Evolutionary conservation across 179 eudicot species (phyloP).

Genomic region (Gypsophila paniculata): DNA sequence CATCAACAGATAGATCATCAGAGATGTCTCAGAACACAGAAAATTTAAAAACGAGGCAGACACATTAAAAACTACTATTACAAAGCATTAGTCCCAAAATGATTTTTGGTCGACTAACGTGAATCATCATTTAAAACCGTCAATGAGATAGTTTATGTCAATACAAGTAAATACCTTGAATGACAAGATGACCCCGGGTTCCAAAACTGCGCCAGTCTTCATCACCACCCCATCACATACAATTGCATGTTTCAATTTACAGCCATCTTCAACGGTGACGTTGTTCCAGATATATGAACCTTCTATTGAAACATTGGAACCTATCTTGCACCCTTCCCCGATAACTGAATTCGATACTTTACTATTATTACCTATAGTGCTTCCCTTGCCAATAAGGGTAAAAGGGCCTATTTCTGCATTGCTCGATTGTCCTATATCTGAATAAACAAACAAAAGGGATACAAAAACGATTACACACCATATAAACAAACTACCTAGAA

Average conservation of each 20-base stretch:
- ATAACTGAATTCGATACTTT: conserved; percentile 68
- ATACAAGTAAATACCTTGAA: conserved; percentile 51
- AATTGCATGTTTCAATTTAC: conserved; percentile 72
- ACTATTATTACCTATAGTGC: conserved; percentile 54
- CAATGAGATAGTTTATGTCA: background rate
- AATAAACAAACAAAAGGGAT: conserved; percentile 15
- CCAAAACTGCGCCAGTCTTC: conserved; percentile 69
- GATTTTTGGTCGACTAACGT: no score
- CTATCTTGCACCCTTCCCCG: conserved; percentile 84
- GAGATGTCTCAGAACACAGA: no score
- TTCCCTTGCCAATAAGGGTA: conserved; percentile 70
- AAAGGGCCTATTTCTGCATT: conserved; percentile 81
- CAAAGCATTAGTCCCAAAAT: no score
- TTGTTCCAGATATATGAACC: conserved; percentile 87
- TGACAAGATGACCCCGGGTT: conserved; percentile 78
- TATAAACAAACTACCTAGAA: no score
- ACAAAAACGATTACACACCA: background rate
- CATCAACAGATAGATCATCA: background rate
- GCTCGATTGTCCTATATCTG: conserved; percentile 62
- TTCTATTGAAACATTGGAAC: conserved; percentile 74
- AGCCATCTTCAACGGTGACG: conserved; percentile 79
- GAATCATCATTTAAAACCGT: background rate
- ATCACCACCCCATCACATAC: conserved; percentile 79
- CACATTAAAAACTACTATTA: no score
- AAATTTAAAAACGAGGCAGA: background rate